Conservation (phyloP, 331 rosid genomes). For the Telfairia occidentalis region DNA sequence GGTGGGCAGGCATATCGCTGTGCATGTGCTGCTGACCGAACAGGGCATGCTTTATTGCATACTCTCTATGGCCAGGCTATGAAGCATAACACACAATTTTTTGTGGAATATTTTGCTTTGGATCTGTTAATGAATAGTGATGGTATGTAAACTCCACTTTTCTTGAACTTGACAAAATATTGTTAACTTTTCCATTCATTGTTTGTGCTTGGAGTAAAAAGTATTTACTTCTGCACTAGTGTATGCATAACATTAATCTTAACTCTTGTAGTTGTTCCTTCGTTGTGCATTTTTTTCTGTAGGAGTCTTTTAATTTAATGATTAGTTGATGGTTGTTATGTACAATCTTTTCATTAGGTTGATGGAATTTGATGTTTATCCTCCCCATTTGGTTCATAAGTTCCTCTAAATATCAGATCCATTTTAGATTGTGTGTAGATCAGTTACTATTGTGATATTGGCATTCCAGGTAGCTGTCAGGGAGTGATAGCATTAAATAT, state of each 20-base stretch:
- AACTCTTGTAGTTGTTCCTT: background rate
- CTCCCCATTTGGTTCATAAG: background rate
- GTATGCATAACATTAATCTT: background rate
- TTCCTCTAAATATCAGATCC: background rate
- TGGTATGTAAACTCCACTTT: conserved; percentile 36
- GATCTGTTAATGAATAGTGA: conserved; percentile 83
- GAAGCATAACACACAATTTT: conserved; percentile 92
- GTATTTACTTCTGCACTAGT: background rate
- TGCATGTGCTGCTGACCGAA: conserved; percentile 99
- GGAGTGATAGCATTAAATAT: conserved; percentile 85
- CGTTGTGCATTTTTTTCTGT: background rate
- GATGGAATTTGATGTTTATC: background rate
- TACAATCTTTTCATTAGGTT: background rate
- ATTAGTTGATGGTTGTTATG: background rate
- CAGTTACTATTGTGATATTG: conserved; percentile 17
- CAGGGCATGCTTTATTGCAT: conserved; percentile 94
- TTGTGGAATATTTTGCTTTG: conserved; percentile 94
- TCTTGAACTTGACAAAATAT: background rate
- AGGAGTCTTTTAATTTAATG: background rate
- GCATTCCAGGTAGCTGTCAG: conserved; percentile 73
- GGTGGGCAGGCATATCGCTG: conserved; percentile 99
- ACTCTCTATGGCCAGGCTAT: conserved; percentile 96
- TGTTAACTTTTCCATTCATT: background rate
- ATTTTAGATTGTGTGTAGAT: background rate
- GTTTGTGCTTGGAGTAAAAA: background rate